Conservation (phyloP, 2,329 filamentous ascomycete species). For the Colletotrichum lupini region DNA sequence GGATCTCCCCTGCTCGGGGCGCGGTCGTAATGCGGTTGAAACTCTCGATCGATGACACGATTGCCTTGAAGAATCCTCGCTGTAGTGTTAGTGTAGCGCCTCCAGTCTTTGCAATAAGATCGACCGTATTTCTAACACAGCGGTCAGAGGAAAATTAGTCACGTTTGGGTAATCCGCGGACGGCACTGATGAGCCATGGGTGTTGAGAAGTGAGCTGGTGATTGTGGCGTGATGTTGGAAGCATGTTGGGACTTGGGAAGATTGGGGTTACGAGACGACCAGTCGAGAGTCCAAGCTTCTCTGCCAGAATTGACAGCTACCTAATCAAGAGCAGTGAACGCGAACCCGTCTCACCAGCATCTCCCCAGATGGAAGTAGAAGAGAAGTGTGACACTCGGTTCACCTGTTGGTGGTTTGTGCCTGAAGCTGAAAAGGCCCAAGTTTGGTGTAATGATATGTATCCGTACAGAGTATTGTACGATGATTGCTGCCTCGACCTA, state of each 20-base stretch:
- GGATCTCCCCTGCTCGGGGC: slow-evolving; percentile 19
- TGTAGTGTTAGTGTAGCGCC: neutral
- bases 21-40: neutral
- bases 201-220: slow-evolving; percentile 2
- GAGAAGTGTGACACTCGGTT: slow-evolving; percentile 3
- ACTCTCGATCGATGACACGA: slow-evolving; percentile 19
- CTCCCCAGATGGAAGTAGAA: neutral
- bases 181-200: neutral
- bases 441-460: too few species aligned
- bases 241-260: neutral
- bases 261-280: neutral
- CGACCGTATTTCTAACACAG: neutral
- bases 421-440: neutral
- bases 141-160: neutral
- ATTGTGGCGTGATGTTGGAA: slow-evolving; percentile 21
- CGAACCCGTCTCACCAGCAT: slow-evolving; percentile 1
- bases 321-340: neutral
- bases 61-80: neutral
- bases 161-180: slow-evolving; percentile 21
- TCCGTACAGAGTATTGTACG: neutral
- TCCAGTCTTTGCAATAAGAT: neutral
- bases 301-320: neutral
- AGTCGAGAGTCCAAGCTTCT: slow-evolving; percentile 7
- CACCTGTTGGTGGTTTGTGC: neutral
- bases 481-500: neutral